Evolutionary conservation across 495 filamentous ascomycete species (phyloP), one percentile per base, ranked within the genome.

Genomic region (Tuber melanosporum): DNA sequence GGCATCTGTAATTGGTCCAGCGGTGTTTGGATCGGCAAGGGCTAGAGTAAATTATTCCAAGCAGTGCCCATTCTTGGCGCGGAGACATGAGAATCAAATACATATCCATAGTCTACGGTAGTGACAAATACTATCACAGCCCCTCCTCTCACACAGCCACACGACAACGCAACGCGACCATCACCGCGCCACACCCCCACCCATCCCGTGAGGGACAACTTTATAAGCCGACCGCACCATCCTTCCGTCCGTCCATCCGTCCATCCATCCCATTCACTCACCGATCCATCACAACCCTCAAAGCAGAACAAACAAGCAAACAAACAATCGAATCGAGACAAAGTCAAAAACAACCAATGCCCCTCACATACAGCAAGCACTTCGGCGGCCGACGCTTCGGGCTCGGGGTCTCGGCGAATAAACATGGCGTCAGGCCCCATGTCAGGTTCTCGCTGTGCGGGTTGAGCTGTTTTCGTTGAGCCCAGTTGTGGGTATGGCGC

Each of bases 381-480:
- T 80, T 75, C 43, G 79, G 77, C 36, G 79, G 82, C 5, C 19
- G 71, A 17, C 79, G 82, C 41, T 74, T 78, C 20, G 82, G 82
- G 22, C 74, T 83, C 45, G 82, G 82, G 17, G 45, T 83, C 45
- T 73, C 79, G 5, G 82, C 82, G 17, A 82, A 74, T 19, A 82
- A 78, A 52, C 77, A 80, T 39, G 82, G 82, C 10, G 71, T 83
- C 41, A 47, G 82, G 20, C 82, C 82, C 26, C 74, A 81, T 46
- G 73, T 83, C 41, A 62, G 82, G 8, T 80, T 83, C 70, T 49
- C 79, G 43, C 52, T 82, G 32, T 83, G 82, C 43, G 82, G 82
- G 8, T 17, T 81, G 8, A 83, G 75, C 70, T 83, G 82, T 39
- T 83, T 83, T 75, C 79, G 82, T 62, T 83, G 80, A 76, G 39